Evolutionary conservation across 176 grass and related monocot species (phyloP).

Genomic region (Eragrostis nindensis): DNA sequence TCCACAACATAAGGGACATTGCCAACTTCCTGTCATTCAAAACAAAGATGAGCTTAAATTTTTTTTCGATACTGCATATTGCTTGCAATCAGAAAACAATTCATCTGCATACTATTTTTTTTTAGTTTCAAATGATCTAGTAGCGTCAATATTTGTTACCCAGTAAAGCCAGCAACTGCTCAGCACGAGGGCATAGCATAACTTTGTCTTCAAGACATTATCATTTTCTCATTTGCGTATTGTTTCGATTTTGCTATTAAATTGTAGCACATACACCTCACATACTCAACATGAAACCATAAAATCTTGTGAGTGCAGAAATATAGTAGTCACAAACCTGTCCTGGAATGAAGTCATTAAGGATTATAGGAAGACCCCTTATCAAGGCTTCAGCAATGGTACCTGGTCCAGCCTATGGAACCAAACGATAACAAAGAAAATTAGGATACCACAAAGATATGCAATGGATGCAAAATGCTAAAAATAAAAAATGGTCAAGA

Average conservation of each 20-base stretch:
- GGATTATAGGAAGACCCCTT: conserved; percentile 97
- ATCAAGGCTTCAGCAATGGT: conserved; percentile 99
- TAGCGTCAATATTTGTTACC: neutral
- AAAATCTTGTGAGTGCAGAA: neutral
- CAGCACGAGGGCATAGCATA: neutral
- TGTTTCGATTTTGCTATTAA: neutral
- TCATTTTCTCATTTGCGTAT: neutral
- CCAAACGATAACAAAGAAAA: conserved; percentile 20
- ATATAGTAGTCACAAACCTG: conserved; percentile 60
- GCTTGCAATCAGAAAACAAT: neutral
- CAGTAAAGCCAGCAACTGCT: neutral
- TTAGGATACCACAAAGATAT: neutral
- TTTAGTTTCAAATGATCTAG: neutral
- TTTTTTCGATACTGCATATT: neutral
- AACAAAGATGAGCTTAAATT: neutral
- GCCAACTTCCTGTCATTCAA: conserved; percentile 81
- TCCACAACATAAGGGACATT: conserved; percentile 97
- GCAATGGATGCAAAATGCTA: conserved; percentile 14
- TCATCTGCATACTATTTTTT: neutral
- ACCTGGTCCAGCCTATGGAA: conserved; percentile 87
- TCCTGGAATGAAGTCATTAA: conserved; percentile 99
- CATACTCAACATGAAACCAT: neutral
- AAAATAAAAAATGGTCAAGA: conserved; percentile 8
- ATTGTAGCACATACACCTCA: neutral
- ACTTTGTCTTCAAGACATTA: neutral